A percentile compares a stretch with the other conserved stretches of the same genome.
These are phyloP conservation scores for Collybiopsis confluens DNA, from an alignment of 768 basidiomycete species.

Conservation along the genomic window DNA sequence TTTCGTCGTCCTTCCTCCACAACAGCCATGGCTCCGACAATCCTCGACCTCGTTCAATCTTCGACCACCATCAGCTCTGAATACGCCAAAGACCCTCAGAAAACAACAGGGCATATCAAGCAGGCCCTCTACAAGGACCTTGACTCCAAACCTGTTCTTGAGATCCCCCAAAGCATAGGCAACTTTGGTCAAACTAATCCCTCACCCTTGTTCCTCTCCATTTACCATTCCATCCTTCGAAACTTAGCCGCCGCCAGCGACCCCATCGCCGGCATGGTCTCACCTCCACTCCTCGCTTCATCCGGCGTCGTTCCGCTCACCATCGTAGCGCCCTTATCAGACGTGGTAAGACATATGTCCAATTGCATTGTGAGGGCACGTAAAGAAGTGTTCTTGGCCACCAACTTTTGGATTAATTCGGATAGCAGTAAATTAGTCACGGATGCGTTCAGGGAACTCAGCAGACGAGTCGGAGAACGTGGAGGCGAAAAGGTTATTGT, in stretches of 20 bases:
- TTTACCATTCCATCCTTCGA: conserved; percentile 55
- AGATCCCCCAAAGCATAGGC: neutral
- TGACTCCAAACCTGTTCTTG: neutral
- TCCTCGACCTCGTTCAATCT: conserved; percentile 14
- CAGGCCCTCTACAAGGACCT: conserved; percentile 27
- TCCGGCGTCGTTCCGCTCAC: conserved; percentile 60
- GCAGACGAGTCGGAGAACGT: conserved; percentile 38
- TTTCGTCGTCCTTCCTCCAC: too few species aligned
- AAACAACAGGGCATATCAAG: neutral
- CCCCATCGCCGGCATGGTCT: conserved; percentile 52
- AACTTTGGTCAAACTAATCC: conserved; percentile 34
- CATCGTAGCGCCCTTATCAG: conserved; percentile 63
- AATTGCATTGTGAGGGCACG: conserved; percentile 58
- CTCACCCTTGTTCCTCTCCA: conserved; percentile 45
- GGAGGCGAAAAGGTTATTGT: conserved; percentile 47
- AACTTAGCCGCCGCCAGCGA: conserved; percentile 43
- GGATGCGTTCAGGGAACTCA: conserved; percentile 49
- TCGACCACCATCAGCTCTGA: conserved; percentile 15
- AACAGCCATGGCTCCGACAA: neutral
- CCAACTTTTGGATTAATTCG: conserved; percentile 57
- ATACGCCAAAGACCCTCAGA: neutral
- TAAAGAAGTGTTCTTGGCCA: conserved; percentile 63
- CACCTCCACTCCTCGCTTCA: conserved; percentile 59
- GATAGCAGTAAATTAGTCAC: conserved; percentile 47
- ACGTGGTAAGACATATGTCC: conserved; percentile 69